A percentile compares a stretch with the other conserved stretches of the same genome.
Conservation (phyloP, 1,284 basidiomycete genomes). For the Tremellales sp. region DNA sequence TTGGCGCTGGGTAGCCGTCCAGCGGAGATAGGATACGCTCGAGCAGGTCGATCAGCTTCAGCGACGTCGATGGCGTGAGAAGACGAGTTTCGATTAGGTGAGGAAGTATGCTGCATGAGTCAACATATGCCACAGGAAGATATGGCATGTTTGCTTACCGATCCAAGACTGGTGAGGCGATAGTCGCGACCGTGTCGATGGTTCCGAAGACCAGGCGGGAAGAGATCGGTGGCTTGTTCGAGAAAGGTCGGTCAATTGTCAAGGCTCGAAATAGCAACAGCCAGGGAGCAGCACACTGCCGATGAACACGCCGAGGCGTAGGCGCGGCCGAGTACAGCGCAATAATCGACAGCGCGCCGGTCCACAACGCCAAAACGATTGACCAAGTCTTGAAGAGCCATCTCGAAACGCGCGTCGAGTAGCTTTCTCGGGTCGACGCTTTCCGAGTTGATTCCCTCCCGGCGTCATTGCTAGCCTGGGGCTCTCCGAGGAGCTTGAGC, state of each 20-base stretch:
- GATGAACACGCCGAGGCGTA: neutral
- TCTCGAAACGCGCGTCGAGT: neutral
- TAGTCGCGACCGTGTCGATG: slow-evolving; percentile 15
- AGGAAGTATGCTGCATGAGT: slow-evolving; percentile 22
- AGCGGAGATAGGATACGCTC: slow-evolving; percentile 38
- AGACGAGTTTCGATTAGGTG: slow-evolving; percentile 16
- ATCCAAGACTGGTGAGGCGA: slow-evolving; percentile 29
- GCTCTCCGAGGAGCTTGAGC: slow-evolving; percentile 21
- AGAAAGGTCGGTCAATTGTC: slow-evolving; percentile 14
- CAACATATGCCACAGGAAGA: neutral
- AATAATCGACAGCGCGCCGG: slow-evolving; percentile 2
- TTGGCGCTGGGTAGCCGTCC: slow-evolving; percentile 37
- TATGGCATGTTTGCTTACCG: slow-evolving; percentile 14
- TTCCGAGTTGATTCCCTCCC: neutral
- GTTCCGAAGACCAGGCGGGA: slow-evolving; percentile 17
- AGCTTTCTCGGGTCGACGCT: neutral
- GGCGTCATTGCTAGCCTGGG: neutral
- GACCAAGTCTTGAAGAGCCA: neutral
- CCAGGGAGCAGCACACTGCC: slow-evolving; percentile 4
- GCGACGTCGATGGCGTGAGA: slow-evolving; percentile 15
- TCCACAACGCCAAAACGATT: neutral
- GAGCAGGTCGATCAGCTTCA: slow-evolving; percentile 23
- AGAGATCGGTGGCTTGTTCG: slow-evolving; percentile 5
- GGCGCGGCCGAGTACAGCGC: slow-evolving; percentile 12
- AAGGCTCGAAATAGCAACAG: slow-evolving; percentile 15